Percentiles rank a stretch among this genome's conserved stretches.
phyloP scores from a whole-genome alignment of 2,329 filamentous ascomycete species.

The Sphaerulina musiva region DNA sequence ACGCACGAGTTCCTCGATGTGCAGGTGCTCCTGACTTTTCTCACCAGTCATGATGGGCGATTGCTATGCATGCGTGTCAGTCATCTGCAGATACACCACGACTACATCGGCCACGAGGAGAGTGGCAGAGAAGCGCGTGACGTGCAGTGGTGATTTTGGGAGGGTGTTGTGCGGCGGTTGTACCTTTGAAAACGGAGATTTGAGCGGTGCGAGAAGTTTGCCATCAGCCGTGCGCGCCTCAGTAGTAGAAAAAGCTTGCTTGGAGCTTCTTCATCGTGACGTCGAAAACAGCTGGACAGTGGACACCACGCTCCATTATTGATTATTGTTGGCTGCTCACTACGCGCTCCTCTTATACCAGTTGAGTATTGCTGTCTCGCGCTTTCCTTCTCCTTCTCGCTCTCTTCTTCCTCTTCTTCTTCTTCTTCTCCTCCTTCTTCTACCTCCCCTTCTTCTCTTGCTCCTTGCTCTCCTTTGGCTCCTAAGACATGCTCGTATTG shows the following conservation, averaged over 20 bases:
- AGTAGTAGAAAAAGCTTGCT: too few relatives aligned
- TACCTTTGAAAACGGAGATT: not conserved
- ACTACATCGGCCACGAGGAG: not conserved
- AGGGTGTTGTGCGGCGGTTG: not conserved
- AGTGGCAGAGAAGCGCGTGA: not conserved
- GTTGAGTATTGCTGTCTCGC: not conserved
- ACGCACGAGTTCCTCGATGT: slow-evolving; percentile 41
- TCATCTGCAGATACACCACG: not conserved
- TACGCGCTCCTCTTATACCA: not conserved
- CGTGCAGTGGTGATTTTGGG: not conserved
- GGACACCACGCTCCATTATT: too few relatives aligned
- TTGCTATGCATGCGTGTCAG: slow-evolving; percentile 7
- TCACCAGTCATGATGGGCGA: slow-evolving; percentile 17
- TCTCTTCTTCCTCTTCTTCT: not conserved
- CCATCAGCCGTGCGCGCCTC: not conserved
- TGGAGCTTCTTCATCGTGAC: too few relatives aligned
- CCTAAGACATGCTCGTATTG: not conserved
- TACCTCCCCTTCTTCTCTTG: not conserved
- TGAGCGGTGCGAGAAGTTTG: not conserved
- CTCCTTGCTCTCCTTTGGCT: not conserved
- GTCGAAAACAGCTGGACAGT: too few relatives aligned
- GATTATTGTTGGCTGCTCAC: not conserved
- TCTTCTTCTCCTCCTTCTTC: not conserved
- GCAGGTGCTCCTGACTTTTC: slow-evolving; percentile 37
- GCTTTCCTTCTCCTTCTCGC: not conserved